A percentile compares a stretch with the other conserved stretches of the same genome.
phyloP scores from a whole-genome alignment of 192 early-diverging fungal genomes.

The Coemansia sp. region DNA sequence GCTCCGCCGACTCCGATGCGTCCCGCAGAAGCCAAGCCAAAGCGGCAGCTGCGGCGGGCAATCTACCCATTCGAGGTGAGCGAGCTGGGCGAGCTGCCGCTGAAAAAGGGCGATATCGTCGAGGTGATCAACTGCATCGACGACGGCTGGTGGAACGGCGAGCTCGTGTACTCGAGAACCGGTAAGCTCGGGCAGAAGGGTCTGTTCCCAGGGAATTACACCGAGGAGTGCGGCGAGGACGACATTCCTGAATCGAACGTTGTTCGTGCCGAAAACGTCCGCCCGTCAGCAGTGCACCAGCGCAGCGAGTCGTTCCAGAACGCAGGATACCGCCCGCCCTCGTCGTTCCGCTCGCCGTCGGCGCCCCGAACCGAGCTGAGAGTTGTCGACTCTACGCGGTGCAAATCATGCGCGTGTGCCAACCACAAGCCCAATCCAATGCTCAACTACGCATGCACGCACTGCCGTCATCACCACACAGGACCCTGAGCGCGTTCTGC shows the following conservation, averaged over 20 bases:
- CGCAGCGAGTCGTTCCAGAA: constrained; percentile 24
- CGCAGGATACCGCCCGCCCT: constrained; percentile 35
- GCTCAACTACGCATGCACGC: constrained; percentile 72
- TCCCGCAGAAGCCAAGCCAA: constrained; percentile 41
- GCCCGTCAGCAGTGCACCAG: constrained; percentile 24
- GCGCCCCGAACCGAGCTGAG: constrained; percentile 32
- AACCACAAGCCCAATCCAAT: constrained; percentile 77
- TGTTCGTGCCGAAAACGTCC: background rate
- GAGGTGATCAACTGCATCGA: constrained; percentile 83
- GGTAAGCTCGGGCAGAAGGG: constrained; percentile 56
- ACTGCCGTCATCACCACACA: constrained; percentile 78
- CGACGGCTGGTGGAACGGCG: constrained; percentile 94
- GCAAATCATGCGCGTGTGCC: constrained; percentile 66
- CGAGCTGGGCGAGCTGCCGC: constrained; percentile 75
- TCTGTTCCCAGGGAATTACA: constrained; percentile 94
- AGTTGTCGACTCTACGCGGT: constrained; percentile 44
- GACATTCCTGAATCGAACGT: constrained; percentile 22
- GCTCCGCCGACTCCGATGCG: constrained; percentile 51
- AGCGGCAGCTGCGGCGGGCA: constrained; percentile 54
- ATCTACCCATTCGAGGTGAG: constrained; percentile 82
- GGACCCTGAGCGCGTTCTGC: background rate
- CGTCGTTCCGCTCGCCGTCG: constrained; percentile 30
- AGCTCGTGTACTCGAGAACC: constrained; percentile 60
- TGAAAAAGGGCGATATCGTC: constrained; percentile 85
- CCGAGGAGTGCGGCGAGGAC: constrained; percentile 60